Percentiles rank a stretch among this genome's conserved stretches.
Evolutionary conservation across 305 asterid genomes (phyloP).

Genomic region (Nicotiana rustica): DNA sequence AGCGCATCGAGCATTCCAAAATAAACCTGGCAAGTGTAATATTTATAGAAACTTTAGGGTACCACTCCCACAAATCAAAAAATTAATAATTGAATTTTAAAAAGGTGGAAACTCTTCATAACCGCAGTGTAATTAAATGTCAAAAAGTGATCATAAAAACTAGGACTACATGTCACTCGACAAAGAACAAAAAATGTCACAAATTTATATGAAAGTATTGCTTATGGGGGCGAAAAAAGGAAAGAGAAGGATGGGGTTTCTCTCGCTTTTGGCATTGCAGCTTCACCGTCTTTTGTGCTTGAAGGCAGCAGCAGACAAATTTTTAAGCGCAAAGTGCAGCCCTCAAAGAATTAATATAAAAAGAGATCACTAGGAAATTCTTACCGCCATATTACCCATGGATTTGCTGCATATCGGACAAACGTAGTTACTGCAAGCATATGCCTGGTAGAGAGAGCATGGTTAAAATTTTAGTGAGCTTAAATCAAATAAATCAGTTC

Average conservation of each 20-base stretch:
- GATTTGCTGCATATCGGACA: conserved; percentile 65
- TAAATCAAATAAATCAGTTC: background rate
- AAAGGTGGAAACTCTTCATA: background rate
- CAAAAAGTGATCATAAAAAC: background rate
- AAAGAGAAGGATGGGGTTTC: no score
- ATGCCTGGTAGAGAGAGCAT: conserved; percentile 46
- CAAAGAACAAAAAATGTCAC: background rate
- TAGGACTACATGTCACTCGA: background rate
- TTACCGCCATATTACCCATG: conserved; percentile 64
- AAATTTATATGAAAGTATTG: background rate
- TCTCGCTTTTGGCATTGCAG: no score
- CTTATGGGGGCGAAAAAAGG: background rate
- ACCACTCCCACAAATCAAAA: conserved; percentile 25
- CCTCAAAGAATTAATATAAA: background rate
- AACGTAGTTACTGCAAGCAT: conserved; percentile 53
- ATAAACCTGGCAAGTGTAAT: conserved; percentile 46
- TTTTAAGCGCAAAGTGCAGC: background rate
- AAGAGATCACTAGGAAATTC: conserved; percentile 20
- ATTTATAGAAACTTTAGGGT: background rate
- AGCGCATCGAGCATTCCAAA: conserved; percentile 63
- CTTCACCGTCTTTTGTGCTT: background rate
- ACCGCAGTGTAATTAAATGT: background rate
- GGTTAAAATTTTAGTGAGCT: background rate
- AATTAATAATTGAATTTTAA: conserved; percentile 8
- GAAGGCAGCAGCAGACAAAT: background rate